Base-by-base conservation (phyloP, 768 basidiomycete genomes). In the Russula lepida region DNA sequence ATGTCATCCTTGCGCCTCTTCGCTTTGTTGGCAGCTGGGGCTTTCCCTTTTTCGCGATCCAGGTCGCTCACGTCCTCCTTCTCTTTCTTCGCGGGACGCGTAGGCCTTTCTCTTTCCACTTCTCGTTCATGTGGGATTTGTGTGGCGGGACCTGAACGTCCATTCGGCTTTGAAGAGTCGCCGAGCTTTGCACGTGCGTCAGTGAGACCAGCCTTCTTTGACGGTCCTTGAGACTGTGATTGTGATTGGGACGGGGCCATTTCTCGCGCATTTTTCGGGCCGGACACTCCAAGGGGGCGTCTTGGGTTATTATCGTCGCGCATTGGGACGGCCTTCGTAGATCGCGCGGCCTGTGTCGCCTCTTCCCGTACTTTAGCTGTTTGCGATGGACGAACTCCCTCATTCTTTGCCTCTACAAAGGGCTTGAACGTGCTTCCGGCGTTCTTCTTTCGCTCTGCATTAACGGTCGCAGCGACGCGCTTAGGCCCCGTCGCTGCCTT, bases 131-230 rank as follows among this genome's bases (percentile, higher is more conserved):
- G 51, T 0, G 71, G 65, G 4, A 67, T 62, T 17, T 71, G 66
- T 19, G 75, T 69, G 4, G 69, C 63, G 6, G 76, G 73, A 56
- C 74, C 77, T 6, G 67, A 64, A 21, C 76, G 72, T 27, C 75
- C 69, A 2, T 32, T 60, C 7, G 76, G 70, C 2, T 71, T 48
- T 11, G 68, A 64, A 11, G 74, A 67, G 21, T 71, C 62, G n/a
- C 67, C 62, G 37, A 70, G 70, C 35, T 68, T 68, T 28, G 68
- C 27, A 21, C 74, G 74, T 25, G 66, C 19, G n/a, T 74, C 75
- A 0, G 68, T 61, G 4, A 69, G 67, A 0, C 64, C 66, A n/a
- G 59, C 60, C 27, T 70, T 65, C 65, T 67, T 76, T 17, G 64
- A 59, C 19, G 67, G 62, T 15, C 60, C 51, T 25, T 54, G 58